These are phyloP conservation scores for Linnemannia zychae DNA, from an alignment of 192 early-diverging fungal genomes.

Conservation along the genomic window DNA sequence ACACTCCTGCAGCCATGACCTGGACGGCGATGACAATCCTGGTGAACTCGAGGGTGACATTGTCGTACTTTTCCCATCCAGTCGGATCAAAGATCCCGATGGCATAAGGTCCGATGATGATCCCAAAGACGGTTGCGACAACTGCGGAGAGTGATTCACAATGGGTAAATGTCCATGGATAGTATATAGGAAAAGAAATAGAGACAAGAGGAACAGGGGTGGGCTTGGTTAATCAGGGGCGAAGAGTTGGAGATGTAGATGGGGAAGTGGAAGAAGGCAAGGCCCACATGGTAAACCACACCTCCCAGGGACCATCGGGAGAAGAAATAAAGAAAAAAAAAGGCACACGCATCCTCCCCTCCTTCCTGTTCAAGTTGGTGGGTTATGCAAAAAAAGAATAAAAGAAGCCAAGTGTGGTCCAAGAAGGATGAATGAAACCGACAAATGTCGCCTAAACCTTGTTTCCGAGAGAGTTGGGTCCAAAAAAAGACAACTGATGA, in stretches of 20 bases:
- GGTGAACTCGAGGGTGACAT: slow-evolving; percentile 78
- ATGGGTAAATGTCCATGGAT: neutral
- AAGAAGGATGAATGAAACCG: neutral
- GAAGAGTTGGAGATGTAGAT: slow-evolving; percentile 3
- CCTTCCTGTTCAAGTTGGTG: neutral
- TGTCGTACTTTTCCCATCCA: slow-evolving; percentile 63
- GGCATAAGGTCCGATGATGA: slow-evolving; percentile 84
- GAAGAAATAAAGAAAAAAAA: neutral
- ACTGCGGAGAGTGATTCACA: slow-evolving; percentile 59
- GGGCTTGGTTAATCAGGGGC: neutral
- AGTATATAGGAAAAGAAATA: neutral
- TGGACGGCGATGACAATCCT: slow-evolving; percentile 89
- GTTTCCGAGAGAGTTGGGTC: neutral
- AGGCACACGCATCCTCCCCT: neutral
- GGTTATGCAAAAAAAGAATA: neutral
- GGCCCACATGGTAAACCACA: neutral
- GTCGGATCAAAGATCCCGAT: slow-evolving; percentile 79
- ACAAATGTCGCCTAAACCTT: neutral
- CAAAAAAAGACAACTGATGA: neutral
- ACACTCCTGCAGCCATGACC: slow-evolving; percentile 89
- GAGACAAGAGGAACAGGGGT: neutral
- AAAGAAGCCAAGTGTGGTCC: neutral
- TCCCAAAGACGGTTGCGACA: slow-evolving; percentile 87
- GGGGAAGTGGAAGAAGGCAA: neutral
- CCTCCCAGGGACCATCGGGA: neutral